A percentile compares a stretch with the other conserved stretches of the same genome.
phyloP scores from a whole-genome alignment of 75 land plant genomes.

The Cupressus sempervirens region DNA sequence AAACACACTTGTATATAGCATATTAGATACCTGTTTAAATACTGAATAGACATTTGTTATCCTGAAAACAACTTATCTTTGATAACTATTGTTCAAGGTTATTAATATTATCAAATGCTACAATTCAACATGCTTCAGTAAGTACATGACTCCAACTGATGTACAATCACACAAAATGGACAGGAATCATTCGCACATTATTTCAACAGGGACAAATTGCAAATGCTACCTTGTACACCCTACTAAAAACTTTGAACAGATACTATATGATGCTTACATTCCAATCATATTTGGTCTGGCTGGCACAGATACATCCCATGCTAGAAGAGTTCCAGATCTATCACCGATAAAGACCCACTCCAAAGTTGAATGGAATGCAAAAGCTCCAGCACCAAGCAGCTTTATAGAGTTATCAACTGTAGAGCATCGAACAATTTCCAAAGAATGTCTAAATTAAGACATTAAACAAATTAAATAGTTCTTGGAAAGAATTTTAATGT shows the following conservation, averaged over 20 bases:
- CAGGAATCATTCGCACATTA: background rate
- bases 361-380: conserved; percentile 94
- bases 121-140: background rate
- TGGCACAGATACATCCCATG: conserved; percentile 97
- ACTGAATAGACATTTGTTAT: background rate
- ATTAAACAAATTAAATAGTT: background rate
- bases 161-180: background rate
- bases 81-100: background rate
- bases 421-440: conserved; percentile 11
- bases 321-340: conserved; percentile 83
- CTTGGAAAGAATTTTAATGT: background rate
- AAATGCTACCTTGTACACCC: background rate
- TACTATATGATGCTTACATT: conserved; percentile 59
- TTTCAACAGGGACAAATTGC: background rate
- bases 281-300: conserved; percentile 93
- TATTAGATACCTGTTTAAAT: background rate
- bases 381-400: conserved; percentile 94
- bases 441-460: conserved; percentile 4
- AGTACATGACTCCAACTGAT: background rate
- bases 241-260: conserved; percentile 5
- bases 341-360: conserved; percentile 99
- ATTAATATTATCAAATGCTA: background rate
- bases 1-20: background rate
- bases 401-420: conserved; percentile 92
- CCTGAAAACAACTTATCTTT: background rate